These are phyloP conservation scores for Leccinum imitatum DNA, from an alignment of 768 basidiomycete species.

Conservation along the genomic window DNA sequence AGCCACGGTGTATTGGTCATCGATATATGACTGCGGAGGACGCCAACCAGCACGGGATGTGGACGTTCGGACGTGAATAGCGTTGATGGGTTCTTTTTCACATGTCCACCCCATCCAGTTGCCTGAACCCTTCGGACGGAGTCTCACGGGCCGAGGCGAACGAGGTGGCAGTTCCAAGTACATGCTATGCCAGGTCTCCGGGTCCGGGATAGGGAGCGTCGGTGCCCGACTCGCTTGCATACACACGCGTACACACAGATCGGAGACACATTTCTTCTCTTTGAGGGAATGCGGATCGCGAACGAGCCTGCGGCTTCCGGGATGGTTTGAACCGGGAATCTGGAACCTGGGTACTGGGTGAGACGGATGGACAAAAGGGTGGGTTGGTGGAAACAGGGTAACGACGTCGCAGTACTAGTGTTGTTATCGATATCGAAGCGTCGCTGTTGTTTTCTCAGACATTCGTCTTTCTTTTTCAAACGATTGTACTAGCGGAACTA, in stretches of 20 bases:
- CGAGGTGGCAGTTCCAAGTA: not conserved
- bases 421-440: not conserved
- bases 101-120: not conserved
- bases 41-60: not conserved
- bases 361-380: not conserved
- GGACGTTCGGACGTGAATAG: not conserved
- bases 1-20: not conserved
- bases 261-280: not conserved
- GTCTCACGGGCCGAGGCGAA: not conserved
- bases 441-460: not conserved
- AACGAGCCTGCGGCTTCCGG: not conserved
- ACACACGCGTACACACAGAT: not conserved
- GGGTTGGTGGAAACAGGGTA: not conserved
- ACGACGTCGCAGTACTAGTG: not conserved
- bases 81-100: not conserved
- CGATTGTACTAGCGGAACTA: not conserved
- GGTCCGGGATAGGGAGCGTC: not conserved
- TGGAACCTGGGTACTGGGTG: not conserved
- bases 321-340: slow-evolving; percentile 4
- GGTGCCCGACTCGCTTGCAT: not conserved
- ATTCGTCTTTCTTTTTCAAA: not conserved
- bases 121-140: not conserved
- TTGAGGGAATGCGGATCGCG: not conserved
- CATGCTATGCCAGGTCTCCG: not conserved
- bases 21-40: not conserved